Conservation (phyloP, 1,284 basidiomycete genomes). For the Pterula multifida region DNA sequence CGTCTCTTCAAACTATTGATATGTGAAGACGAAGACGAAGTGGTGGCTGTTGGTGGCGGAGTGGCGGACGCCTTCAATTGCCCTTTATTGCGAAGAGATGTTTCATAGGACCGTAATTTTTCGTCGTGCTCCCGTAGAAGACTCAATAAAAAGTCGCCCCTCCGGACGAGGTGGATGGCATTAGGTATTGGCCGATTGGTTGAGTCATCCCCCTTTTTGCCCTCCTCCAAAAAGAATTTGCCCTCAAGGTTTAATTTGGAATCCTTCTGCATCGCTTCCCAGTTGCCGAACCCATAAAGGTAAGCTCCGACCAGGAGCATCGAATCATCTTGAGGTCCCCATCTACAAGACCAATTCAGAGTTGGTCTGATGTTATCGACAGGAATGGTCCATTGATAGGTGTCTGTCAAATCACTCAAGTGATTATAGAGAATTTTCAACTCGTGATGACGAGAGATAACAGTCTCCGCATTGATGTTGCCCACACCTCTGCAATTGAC, state of each 20-base stretch:
- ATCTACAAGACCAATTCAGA: slow-evolving; percentile 92
- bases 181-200: slow-evolving; percentile 82
- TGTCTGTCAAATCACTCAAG: slow-evolving; percentile 62
- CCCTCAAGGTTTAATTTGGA: slow-evolving; percentile 71
- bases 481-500: slow-evolving; percentile 84
- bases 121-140: slow-evolving; percentile 88
- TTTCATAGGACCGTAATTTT: slow-evolving; percentile 78
- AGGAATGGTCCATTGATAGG: slow-evolving; percentile 78
- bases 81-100: slow-evolving; percentile 52
- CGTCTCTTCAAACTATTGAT: slow-evolving; percentile 49
- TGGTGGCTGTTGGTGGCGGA: slow-evolving; percentile 44
- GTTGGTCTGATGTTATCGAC: slow-evolving; percentile 90
- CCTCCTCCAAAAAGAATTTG: slow-evolving; percentile 97
- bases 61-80: slow-evolving; percentile 55
- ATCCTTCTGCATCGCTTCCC: slow-evolving; percentile 94
- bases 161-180: slow-evolving; percentile 92
- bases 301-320: slow-evolving; percentile 92
- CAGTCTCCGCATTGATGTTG: slow-evolving; percentile 96
- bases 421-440: slow-evolving; percentile 83
- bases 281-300: slow-evolving; percentile 91
- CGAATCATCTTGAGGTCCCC: slow-evolving; percentile 89
- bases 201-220: slow-evolving; percentile 79
- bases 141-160: slow-evolving; percentile 89
- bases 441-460: slow-evolving; percentile 83
- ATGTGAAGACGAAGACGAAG: slow-evolving; percentile 53